These are phyloP conservation scores for Gymnopilus dilepis DNA, from an alignment of 768 basidiomycete species.

Conservation along the genomic window DNA sequence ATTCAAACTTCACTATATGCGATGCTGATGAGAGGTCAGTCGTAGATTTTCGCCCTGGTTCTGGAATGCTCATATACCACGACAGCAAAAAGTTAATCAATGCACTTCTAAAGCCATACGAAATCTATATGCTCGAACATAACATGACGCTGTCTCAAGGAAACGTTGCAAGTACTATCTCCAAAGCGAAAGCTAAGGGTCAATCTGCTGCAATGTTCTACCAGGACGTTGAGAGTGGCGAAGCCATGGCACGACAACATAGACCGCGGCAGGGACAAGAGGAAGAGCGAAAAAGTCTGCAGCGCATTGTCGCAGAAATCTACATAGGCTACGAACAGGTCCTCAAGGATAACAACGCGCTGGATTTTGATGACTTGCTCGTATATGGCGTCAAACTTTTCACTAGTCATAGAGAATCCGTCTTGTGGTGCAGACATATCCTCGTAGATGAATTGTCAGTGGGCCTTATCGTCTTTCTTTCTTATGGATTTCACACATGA, in stretches of 20 bases:
- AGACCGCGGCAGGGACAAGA: conserved; percentile 15
- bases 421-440: conserved; percentile 68
- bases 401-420: conserved; percentile 47
- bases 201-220: conserved; percentile 54
- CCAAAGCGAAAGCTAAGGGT: conserved; percentile 76
- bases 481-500: not conserved
- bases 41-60: not conserved
- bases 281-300: conserved; percentile 29
- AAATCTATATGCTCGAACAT: conserved; percentile 48
- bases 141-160: conserved; percentile 60
- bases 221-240: conserved; percentile 26
- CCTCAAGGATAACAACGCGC: conserved; percentile 64
- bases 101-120: conserved; percentile 61
- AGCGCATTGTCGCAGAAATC: conserved; percentile 52
- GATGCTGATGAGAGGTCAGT: conserved; percentile 78
- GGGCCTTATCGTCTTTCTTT: not conserved
- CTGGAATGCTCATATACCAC: conserved; percentile 5
- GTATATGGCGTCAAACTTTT: conserved; percentile 75
- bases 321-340: conserved; percentile 71
- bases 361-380: conserved; percentile 90
- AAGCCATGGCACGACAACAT: conserved; percentile 11
- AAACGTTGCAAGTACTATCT: conserved; percentile 65
- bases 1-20: conserved; percentile 80
- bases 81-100: conserved; percentile 71
- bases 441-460: conserved; percentile 85